Percentiles rank a stretch among this genome's conserved stretches.
Evolutionary conservation across 2,329 filamentous ascomycete species (phyloP).

Genomic region (Arthrinium phaeospermum): DNA sequence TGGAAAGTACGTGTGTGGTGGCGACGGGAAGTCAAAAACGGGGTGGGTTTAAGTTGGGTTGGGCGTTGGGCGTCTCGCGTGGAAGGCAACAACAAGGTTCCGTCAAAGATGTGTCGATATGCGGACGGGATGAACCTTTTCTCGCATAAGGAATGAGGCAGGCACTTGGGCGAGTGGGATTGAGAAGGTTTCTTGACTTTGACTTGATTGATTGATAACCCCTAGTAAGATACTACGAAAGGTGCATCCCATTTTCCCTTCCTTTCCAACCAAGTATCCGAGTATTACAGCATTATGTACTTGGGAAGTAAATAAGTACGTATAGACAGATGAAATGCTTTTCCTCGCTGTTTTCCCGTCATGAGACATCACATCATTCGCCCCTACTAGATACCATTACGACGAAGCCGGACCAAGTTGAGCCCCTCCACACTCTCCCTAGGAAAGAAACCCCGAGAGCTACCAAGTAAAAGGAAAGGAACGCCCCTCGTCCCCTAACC

Average conservation of each 20-base stretch:
- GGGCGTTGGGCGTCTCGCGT: background rate
- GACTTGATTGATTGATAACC: background rate
- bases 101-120: background rate
- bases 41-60: background rate
- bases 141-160: background rate
- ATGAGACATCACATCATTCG: background rate
- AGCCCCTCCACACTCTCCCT: no score
- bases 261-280: background rate
- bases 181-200: background rate
- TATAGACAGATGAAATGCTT: background rate
- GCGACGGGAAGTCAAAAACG: background rate
- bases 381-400: background rate
- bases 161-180: background rate
- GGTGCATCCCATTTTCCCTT: background rate
- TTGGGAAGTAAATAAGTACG: background rate
- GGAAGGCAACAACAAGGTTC: background rate
- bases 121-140: background rate
- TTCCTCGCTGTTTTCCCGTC: background rate
- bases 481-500: no score
- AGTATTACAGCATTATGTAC: background rate
- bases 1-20: background rate
- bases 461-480: background rate
- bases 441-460: no score
- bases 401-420: no score
- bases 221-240: background rate